Evolutionary conservation across 805 yeast species (phyloP).

Genomic region (Monosporozyma servazzii): DNA sequence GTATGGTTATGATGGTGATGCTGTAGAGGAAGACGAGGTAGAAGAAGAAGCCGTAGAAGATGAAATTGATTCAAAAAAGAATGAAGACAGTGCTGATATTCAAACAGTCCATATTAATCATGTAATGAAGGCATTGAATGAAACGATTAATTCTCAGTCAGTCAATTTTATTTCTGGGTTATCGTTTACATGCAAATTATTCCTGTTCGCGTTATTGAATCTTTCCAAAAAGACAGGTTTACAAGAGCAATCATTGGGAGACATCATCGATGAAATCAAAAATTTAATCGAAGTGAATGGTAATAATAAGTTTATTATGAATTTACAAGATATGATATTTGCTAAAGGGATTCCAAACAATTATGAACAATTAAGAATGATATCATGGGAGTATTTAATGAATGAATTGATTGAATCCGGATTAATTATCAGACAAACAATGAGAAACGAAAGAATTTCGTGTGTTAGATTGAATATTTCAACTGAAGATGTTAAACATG

Average conservation of each 20-base stretch:
- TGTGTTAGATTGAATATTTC: slow-evolving; percentile 58
- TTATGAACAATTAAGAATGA: slow-evolving; percentile 37
- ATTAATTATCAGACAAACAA: slow-evolving; percentile 55
- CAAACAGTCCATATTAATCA: slow-evolving; percentile 62
- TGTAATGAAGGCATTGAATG: slow-evolving; percentile 70
- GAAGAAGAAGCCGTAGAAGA: slow-evolving; percentile 8
- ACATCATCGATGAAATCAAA: slow-evolving; percentile 67
- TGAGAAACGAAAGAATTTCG: slow-evolving; percentile 58
- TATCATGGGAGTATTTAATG: slow-evolving; percentile 45
- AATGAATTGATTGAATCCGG: slow-evolving; percentile 75
- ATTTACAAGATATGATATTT: slow-evolving; percentile 28
- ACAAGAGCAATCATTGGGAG: slow-evolving; percentile 66
- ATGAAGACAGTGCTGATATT: slow-evolving; percentile 24
- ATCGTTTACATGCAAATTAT: slow-evolving; percentile 60
- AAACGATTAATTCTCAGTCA: slow-evolving; percentile 70
- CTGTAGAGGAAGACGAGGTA: slow-evolving; percentile 7
- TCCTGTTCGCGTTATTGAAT: slow-evolving; percentile 59
- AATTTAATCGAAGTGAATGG: slow-evolving; percentile 39
- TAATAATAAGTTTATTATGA: slow-evolving; percentile 21
- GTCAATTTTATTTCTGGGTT: slow-evolving; percentile 46
- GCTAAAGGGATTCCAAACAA: slow-evolving; percentile 24
- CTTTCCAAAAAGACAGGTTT: slow-evolving; percentile 57
- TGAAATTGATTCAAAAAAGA: slow-evolving; percentile 12
- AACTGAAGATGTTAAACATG: slow-evolving; percentile 56
- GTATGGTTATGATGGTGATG: slow-evolving; percentile 21